These are phyloP conservation scores for Tricladium varicosporioides DNA, from an alignment of 2,329 filamentous ascomycete species.

Conservation along the genomic window DNA sequence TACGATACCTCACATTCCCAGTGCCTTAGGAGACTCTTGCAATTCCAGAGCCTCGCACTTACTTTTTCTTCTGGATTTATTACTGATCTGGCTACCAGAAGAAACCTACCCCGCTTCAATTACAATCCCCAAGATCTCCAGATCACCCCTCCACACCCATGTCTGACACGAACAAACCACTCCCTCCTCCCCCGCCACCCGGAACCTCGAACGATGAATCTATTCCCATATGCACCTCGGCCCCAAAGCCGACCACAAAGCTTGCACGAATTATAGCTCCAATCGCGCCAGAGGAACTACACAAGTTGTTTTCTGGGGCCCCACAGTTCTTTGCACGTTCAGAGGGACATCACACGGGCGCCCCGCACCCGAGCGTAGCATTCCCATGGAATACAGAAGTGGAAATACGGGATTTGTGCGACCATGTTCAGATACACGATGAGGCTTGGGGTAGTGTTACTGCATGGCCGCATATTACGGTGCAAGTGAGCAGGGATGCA, in stretches of 20 bases:
- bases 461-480: constrained; percentile 60
- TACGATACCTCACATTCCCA: constrained; percentile 9
- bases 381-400: constrained; percentile 67
- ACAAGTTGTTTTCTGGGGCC: constrained; percentile 72
- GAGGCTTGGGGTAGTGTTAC: constrained; percentile 62
- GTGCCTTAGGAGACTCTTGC: background rate
- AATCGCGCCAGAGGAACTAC: constrained; percentile 57
- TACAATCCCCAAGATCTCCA: constrained; percentile 11
- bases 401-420: constrained; percentile 60
- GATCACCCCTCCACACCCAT: constrained; percentile 17
- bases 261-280: constrained; percentile 59
- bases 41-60: background rate
- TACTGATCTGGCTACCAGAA: constrained; percentile 7
- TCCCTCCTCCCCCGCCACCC: constrained; percentile 49
- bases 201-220: constrained; percentile 38
- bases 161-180: constrained; percentile 53
- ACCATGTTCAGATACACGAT: constrained; percentile 63
- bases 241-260: constrained; percentile 15
- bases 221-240: constrained; percentile 19
- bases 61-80: background rate
- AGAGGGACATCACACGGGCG: constrained; percentile 57
- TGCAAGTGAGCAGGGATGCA: constrained; percentile 46
- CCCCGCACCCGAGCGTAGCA: constrained; percentile 60
- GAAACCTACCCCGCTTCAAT: constrained; percentile 3
- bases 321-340: constrained; percentile 67